Evolutionary conservation across 202 grass and related monocot genomes (phyloP), one percentile per base, ranked within the genome.

Genomic region (Saccharum hybrid): DNA sequence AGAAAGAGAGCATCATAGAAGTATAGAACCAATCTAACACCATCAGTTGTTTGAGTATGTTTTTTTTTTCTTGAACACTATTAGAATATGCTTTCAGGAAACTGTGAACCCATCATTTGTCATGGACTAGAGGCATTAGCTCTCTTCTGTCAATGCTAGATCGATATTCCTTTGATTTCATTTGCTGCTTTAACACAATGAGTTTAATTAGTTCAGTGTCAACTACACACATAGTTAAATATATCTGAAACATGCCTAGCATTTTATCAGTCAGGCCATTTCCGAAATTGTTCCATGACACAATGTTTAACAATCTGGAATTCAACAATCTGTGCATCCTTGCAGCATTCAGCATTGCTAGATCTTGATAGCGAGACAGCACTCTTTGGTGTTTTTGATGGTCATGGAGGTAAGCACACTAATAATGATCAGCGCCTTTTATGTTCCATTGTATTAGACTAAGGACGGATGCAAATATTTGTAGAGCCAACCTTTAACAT

Each of bases 381-480:
- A 67, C 92, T 99, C 81, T 96, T 99, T 85, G 96, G 96, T 23
- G 93, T 99, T 90, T 99, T 90, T 86, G 96, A 99, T 92, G 96
- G 96, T 23, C 96, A 99, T 31, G 93, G 96, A 80, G 96, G 96
- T 99, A 90, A 87, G 43, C 28, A 67, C 43, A 78, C 74, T 70
- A 11, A 11, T 23, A 86, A 85, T 45, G 9, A 34, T 31, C 49
- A 82, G 43, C 71, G 22, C 6, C 87, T 72, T 84, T 36, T 19
- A 71, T 80, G 51, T 63, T 75, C 73, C 71, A 64, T 75, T 46
- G 39, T 85, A 85, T 76, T 85, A 41, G 10, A 41, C 8, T 41
- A 45, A 40, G 4, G 15, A 41, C 0, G 31, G 33, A 69, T 54
- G 34, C 4, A 60, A 13, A 12, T 69, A 72, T 74, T 37, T 43